Conservation (phyloP, 2,329 filamentous ascomycete genomes). For the Colletotrichum chlorophyti region DNA sequence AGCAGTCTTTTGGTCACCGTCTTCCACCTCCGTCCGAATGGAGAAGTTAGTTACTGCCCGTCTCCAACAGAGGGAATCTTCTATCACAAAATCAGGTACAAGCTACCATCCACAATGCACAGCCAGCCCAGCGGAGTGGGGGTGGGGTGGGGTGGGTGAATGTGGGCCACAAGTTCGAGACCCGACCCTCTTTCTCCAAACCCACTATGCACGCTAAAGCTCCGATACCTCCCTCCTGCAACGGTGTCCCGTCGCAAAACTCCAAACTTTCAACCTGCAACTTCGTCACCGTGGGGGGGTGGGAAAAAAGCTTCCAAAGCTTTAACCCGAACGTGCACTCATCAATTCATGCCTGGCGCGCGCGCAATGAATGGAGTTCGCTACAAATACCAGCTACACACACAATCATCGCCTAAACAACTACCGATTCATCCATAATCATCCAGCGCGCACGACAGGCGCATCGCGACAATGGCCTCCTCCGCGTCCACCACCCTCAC, state of each 20-base stretch:
- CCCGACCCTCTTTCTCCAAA: constrained; percentile 1
- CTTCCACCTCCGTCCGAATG: no score
- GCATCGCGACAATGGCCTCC: constrained; percentile 35
- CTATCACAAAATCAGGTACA: no score
- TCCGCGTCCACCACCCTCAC: constrained; percentile 51
- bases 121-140: no score
- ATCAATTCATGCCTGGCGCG: background rate
- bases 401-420: background rate
- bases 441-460: background rate
- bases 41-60: no score
- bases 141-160: no score
- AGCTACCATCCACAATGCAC: no score
- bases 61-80: no score
- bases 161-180: no score
- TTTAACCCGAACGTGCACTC: background rate
- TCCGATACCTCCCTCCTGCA: constrained; percentile 20
- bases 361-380: background rate
- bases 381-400: background rate
- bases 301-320: constrained; percentile 1
- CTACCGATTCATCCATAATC: background rate
- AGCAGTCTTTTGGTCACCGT: no score
- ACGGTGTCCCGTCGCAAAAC: constrained; percentile 27
- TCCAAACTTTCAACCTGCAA: background rate
- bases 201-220: background rate
- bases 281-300: background rate